These are phyloP conservation scores for Russula abietina DNA, from an alignment of 768 basidiomycete species.

Conservation along the genomic window DNA sequence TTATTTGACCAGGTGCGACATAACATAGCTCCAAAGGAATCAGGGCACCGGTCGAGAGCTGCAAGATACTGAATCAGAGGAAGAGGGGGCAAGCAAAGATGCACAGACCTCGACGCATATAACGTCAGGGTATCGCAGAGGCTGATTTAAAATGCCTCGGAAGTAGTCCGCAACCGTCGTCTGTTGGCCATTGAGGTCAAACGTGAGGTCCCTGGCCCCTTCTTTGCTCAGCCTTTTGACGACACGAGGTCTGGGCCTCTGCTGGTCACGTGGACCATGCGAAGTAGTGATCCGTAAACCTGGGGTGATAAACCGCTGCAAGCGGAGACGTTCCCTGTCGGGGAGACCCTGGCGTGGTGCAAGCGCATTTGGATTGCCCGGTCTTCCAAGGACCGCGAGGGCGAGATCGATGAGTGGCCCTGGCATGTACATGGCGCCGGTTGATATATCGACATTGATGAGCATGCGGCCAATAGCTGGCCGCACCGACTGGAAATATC, in stretches of 20 bases:
- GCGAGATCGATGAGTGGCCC: conserved; percentile 56
- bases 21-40: conserved; percentile 63
- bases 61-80: not conserved
- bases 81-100: not conserved
- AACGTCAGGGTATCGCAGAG: conserved; percentile 54
- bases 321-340: conserved; percentile 46
- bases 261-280: conserved; percentile 23
- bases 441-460: conserved; percentile 73
- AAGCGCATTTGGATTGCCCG: conserved; percentile 32
- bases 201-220: conserved; percentile 50
- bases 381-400: conserved; percentile 45
- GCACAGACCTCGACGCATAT: conserved; percentile 60
- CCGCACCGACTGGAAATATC: conserved; percentile 75
- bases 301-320: conserved; percentile 48
- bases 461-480: conserved; percentile 59
- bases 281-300: conserved; percentile 47
- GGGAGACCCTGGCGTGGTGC: conserved; percentile 40
- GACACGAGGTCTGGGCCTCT: conserved; percentile 41
- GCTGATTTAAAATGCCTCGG: conserved; percentile 43
- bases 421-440: conserved; percentile 66
- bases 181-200: conserved; percentile 50
- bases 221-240: conserved; percentile 52
- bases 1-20: conserved; percentile 60
- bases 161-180: conserved; percentile 64
- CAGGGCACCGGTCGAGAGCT: conserved; percentile 58